Conservation (phyloP, 345 rosid genomes). For the Limnanthes douglasii region DNA sequence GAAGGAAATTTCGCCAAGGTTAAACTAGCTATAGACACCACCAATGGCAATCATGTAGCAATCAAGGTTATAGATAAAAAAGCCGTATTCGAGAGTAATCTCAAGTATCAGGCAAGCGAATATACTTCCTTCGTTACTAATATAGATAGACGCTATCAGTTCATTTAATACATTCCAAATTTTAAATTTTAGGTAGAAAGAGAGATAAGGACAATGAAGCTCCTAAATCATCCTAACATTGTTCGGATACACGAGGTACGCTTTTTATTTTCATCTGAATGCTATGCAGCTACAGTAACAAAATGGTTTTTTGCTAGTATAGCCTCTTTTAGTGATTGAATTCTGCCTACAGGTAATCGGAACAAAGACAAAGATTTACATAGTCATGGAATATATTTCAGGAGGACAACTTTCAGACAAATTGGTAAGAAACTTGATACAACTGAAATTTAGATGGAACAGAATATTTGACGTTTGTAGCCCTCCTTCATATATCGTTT, state of each 20-base stretch:
- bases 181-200: constrained; percentile 36
- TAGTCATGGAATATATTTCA: constrained; percentile 71
- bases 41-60: constrained; percentile 39
- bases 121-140: too few relatives aligned
- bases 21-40: constrained; percentile 60
- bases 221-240: constrained; percentile 68
- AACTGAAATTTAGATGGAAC: constrained; percentile 2
- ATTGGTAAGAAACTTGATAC: constrained; percentile 27
- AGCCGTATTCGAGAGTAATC: constrained; percentile 49
- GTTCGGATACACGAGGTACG: constrained; percentile 70
- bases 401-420: constrained; percentile 85
- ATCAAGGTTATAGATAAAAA: constrained; percentile 73
- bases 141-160: too few relatives aligned
- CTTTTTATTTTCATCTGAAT: constrained; percentile 1
- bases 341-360: constrained; percentile 52
- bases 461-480: constrained; percentile 1
- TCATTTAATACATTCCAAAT: constrained; percentile 4
- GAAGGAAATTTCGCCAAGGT: constrained; percentile 91
- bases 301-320: background rate
- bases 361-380: constrained; percentile 71
- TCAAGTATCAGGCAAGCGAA: constrained; percentile 56
- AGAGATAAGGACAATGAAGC: constrained; percentile 86
- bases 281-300: background rate
- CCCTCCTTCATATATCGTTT: background rate
- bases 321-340: constrained; percentile 2